phyloP scores from a whole-genome alignment of 345 rosid genomes.

The Microthlaspi erraticum region DNA sequence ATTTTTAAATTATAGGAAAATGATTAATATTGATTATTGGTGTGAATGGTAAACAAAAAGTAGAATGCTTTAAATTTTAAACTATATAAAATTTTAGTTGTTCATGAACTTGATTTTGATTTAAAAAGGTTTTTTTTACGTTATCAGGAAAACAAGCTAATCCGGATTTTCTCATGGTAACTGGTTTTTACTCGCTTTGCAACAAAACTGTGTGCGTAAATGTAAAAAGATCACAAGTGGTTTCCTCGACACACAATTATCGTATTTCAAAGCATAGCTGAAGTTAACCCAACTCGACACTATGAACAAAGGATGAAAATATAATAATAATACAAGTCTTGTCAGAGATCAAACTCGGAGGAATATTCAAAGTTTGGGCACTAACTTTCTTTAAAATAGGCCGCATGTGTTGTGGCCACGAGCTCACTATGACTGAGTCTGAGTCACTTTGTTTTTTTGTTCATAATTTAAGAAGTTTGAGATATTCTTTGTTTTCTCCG shows the following conservation, averaged over 20 bases:
- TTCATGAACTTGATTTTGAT: not conserved
- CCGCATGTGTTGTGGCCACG: conserved; percentile 31
- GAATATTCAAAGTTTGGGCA: conserved; percentile 16
- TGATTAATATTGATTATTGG: too few species aligned
- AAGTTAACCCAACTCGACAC: not conserved
- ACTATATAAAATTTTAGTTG: too few species aligned
- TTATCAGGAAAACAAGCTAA: not conserved
- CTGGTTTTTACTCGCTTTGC: not conserved
- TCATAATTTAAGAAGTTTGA: not conserved
- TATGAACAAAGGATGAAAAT: not conserved
- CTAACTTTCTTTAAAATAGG: not conserved
- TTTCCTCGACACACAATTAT: not conserved
- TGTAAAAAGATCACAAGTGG: not conserved
- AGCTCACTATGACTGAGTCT: conserved; percentile 37
- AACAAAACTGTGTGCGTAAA: conserved; percentile 1
- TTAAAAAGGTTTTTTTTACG: not conserved
- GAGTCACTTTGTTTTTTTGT: conserved; percentile 4
- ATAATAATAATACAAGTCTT: not conserved
- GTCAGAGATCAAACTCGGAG: not conserved
- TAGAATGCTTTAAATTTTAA: too few species aligned
- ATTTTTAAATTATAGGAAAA: too few species aligned
- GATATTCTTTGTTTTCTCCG: conserved; percentile 35
- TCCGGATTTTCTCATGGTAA: not conserved
- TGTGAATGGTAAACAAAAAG: too few species aligned
- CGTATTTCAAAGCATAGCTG: not conserved